Evolutionary conservation across 2,329 filamentous ascomycete species (phyloP), one percentile per base, ranked within the genome.

Genomic region (Paracamarosporium sp.): DNA sequence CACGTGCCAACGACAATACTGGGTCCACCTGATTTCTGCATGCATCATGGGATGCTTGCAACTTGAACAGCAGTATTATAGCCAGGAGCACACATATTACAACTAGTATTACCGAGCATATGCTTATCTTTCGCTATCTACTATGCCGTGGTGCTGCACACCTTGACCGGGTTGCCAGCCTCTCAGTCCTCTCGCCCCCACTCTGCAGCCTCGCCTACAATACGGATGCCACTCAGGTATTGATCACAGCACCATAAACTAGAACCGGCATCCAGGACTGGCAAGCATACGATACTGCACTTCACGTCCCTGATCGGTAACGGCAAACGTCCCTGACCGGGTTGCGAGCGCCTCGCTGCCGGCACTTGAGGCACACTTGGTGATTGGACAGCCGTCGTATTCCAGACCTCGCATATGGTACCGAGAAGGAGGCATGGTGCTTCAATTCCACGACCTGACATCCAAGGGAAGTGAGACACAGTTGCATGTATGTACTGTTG

Each of bases 321-420:
- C 41, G 24, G 24, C 48, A 27, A 25, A 22, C 45, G 31, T 48
- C 25, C 20, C 45, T 27, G 45, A 36, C 30, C 27, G 13, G 36
- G 24, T 44, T 22, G 50, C 28, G 38, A 8, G 15, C 51, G 25
- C 38, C 22, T 31, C n/a, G 41, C 36, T 38, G 43, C 30, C 51
- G 51, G 51, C 51, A 54, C 25, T 54, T 54, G 30, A 54, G 43
- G 51, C 51, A 40, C 41, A 6, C 22, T 11, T 28, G 30, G 17
- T 24, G 31, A 54, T 54, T 54, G 41, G 51, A 17, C 33, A 13
- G 20, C 22, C 20, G 7, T 43, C 40, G 20, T 27, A n/a, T 17
- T 30, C 11, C 25, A 8, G 27, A 28, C 11, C 36, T 31, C 50
- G 50, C 27, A 43, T 31, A 33, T 40, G 45, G 45, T 48, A 24